These are phyloP conservation scores for Myxozyma melibiosi DNA, from an alignment of 805 yeast genomes.

Conservation along the genomic window DNA sequence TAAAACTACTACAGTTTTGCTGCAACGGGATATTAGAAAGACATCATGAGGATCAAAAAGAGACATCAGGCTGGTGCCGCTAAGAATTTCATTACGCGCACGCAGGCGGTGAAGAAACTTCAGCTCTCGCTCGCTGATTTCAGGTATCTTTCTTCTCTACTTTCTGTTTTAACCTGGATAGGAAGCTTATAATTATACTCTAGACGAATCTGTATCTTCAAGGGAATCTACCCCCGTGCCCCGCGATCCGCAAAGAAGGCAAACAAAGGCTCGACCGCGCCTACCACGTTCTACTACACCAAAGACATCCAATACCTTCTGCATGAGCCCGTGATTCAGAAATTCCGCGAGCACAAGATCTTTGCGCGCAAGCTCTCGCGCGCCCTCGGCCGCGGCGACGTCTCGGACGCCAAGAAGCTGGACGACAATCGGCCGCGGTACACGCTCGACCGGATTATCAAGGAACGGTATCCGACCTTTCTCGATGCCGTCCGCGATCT, in stretches of 20 bases:
- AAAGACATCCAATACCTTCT: constrained; percentile 92
- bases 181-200: background rate
- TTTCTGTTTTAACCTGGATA: background rate
- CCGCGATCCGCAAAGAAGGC: constrained; percentile 96
- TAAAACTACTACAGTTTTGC: too few species aligned
- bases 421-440: constrained; percentile 82
- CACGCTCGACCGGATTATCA: constrained; percentile 84
- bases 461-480: constrained; percentile 94
- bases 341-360: constrained; percentile 93
- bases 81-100: constrained; percentile 86
- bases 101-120: constrained; percentile 88
- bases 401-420: constrained; percentile 80
- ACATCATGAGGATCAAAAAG: constrained; percentile 63
- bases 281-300: constrained; percentile 88
- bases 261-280: constrained; percentile 96
- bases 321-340: constrained; percentile 90
- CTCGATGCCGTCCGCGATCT: constrained; percentile 87
- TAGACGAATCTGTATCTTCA: constrained; percentile 93
- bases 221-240: constrained; percentile 96
- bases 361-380: constrained; percentile 87
- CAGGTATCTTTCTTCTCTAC: constrained; percentile 39
- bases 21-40: too few species aligned
- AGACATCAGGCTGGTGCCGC: constrained; percentile 86
- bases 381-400: constrained; percentile 90
- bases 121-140: constrained; percentile 96